A percentile compares a stretch with the other conserved stretches of the same genome.
These are phyloP conservation scores for Boletus vermiculosoides DNA, from an alignment of 768 basidiomycete species.

Conservation along the genomic window DNA sequence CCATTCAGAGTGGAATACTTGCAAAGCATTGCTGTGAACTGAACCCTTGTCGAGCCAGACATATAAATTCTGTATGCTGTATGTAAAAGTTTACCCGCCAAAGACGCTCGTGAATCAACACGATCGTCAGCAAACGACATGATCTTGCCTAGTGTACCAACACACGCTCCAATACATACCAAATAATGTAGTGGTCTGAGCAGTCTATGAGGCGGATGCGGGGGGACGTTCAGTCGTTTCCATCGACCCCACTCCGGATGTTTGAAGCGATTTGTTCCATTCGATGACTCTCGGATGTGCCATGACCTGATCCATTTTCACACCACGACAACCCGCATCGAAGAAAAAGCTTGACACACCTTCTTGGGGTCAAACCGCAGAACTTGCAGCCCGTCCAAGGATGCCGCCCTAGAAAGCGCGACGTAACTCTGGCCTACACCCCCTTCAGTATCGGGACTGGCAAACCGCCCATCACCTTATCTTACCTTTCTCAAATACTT, in stretches of 20 bases:
- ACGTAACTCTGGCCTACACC: conserved; percentile 47
- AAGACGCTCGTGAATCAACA: background rate
- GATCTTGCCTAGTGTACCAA: background rate
- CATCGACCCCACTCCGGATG: background rate
- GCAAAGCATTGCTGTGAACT: conserved; percentile 42
- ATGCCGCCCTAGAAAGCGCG: conserved; percentile 51
- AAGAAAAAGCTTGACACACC: conserved; percentile 27
- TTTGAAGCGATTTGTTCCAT: conserved; percentile 37
- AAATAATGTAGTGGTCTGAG: background rate
- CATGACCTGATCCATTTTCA: conserved; percentile 33
- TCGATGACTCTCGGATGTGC: conserved; percentile 45
- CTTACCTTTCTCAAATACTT: conserved; percentile 60
- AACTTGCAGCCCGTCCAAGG: conserved; percentile 54
- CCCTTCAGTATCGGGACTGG: background rate
- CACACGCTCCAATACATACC: conserved; percentile 6
- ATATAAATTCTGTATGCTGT: background rate
- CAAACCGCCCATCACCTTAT: background rate
- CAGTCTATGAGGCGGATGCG: background rate
- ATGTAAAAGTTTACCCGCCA: background rate
- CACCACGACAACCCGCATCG: background rate
- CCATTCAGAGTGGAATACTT: conserved; percentile 62
- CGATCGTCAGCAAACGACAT: background rate
- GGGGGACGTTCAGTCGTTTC: background rate
- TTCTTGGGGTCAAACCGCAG: conserved; percentile 52
- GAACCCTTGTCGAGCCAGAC: background rate